phyloP scores from a whole-genome alignment of 495 filamentous ascomycete species.

The Lasiosphaeriaceae sp. region DNA sequence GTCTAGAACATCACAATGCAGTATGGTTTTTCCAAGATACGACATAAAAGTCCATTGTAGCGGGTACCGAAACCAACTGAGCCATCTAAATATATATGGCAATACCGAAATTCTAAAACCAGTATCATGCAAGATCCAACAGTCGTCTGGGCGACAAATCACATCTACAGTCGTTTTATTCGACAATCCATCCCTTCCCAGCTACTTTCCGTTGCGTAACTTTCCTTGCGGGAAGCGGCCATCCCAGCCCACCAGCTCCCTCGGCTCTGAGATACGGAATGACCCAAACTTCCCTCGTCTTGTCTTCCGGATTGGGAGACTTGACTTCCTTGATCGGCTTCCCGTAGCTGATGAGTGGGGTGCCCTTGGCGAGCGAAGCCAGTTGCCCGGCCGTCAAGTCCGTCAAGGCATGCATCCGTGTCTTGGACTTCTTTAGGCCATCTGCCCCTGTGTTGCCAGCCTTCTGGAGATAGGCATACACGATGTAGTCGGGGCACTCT shows the following conservation, averaged over 20 bases:
- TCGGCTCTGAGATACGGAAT: constrained; percentile 69
- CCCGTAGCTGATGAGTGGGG: constrained; percentile 76
- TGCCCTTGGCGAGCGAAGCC: constrained; percentile 76
- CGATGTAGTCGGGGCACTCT: constrained; percentile 75
- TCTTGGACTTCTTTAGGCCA: constrained; percentile 60
- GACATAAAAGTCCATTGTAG: too few relatives aligned
- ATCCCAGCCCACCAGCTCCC: constrained; percentile 60
- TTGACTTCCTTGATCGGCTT: constrained; percentile 80
- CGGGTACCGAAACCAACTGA: too few relatives aligned
- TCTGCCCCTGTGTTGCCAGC: constrained; percentile 48
- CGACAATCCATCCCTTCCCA: constrained; percentile 71
- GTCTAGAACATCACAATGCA: too few relatives aligned
- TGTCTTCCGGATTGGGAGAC: constrained; percentile 40
- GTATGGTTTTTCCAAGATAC: too few relatives aligned
- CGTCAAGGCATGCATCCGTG: constrained; percentile 84
- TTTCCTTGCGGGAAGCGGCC: constrained; percentile 80
- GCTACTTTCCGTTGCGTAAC: constrained; percentile 71
- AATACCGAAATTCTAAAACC: too few relatives aligned
- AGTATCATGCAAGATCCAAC: too few relatives aligned
- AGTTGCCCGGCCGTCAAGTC: constrained; percentile 70
- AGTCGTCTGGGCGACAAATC: not conserved
- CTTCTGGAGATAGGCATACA: constrained; percentile 82
- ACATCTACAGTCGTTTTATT: constrained; percentile 10
- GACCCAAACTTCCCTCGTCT: constrained; percentile 74
- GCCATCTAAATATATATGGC: too few relatives aligned